Evolutionary conservation across 331 rosid genomes (phyloP), one percentile per base, ranked within the genome.

Genomic region (Ulmus americana): DNA sequence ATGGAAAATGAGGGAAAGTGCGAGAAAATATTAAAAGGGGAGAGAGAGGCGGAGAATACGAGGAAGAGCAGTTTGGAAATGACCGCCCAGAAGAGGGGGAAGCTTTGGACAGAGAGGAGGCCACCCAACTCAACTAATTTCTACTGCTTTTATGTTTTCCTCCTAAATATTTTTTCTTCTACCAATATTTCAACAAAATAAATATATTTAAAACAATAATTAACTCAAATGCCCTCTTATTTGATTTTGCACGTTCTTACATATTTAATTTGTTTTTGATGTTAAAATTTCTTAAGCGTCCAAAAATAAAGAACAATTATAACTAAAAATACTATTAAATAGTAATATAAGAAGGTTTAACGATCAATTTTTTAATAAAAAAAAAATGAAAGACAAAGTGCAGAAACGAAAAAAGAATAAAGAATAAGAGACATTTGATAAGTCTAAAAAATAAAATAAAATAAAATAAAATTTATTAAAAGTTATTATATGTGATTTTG

Each of bases 41-140:
- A 54, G 64, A 16, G 68, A 55, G 22, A 63, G 79, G 81, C 97
- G 99, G 95, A 94, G 90, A 52, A 67, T 66, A 79, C 96, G 56
- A 94, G 80, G 82, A 68, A 63, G 54, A 46, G 74, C 16, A 40
- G 50, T 85, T 77, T 85, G 75, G 91, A 49, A 86, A 77, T 79
- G 55, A 77, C 80, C 97, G 95, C 63, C 82, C 39, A 6, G 57
- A 16, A 42, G 46, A 45, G 41, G 15, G 48, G 39, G 6, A 16
- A 39, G 64, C 49, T 46, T 59, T 59, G 64, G 64, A 55, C 41
- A 7, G 20, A 43, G 55, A 49, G 7, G 47, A n/a, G n/a, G n/a
- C 66, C 64, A 69, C 65, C 71, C 63, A 63, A 49, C 63, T 16
- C 70, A 75, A 69, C 72, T 11, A 76, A 70, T 69, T 20, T 13